phyloP scores from a whole-genome alignment of 2,329 filamentous ascomycete species.

The Rhynchosporium graminicola region DNA sequence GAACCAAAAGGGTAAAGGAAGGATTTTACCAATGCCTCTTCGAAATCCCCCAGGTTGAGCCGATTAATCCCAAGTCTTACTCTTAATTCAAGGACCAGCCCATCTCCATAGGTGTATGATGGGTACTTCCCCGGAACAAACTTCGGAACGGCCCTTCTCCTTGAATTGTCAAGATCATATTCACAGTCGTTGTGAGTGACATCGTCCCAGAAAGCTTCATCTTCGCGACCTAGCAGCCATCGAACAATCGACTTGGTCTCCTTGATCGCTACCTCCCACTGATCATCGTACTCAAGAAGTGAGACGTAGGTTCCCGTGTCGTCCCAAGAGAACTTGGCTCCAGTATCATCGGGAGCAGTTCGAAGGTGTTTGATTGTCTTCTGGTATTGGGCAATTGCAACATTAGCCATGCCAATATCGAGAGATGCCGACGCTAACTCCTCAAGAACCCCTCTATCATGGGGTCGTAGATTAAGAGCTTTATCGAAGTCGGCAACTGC shows the following conservation, averaged over 20 bases:
- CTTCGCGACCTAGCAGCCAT: slow-evolving; percentile 76
- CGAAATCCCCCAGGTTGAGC: slow-evolving; percentile 65
- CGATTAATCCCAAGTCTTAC: slow-evolving; percentile 83
- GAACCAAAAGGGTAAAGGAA: background rate
- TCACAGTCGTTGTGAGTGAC: slow-evolving; percentile 77
- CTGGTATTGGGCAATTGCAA: slow-evolving; percentile 41
- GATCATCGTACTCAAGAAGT: slow-evolving; percentile 66
- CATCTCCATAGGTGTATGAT: slow-evolving; percentile 64
- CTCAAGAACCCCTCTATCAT: slow-evolving; percentile 42
- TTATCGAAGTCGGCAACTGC: slow-evolving; percentile 10
- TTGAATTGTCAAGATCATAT: slow-evolving; percentile 75
- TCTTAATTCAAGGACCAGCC: slow-evolving; percentile 78
- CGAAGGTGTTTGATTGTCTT: slow-evolving; percentile 38
- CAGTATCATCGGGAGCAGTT: slow-evolving; percentile 18
- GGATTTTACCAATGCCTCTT: slow-evolving; percentile 71
- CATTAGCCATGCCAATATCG: slow-evolving; percentile 38
- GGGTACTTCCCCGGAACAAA: slow-evolving; percentile 60
- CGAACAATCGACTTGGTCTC: slow-evolving; percentile 73
- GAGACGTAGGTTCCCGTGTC: slow-evolving; percentile 86
- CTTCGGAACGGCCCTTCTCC: slow-evolving; percentile 61
- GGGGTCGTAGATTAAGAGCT: slow-evolving; percentile 41
- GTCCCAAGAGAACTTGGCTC: slow-evolving; percentile 58
- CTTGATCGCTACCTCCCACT: slow-evolving; percentile 65
- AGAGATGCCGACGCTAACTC: slow-evolving; percentile 42
- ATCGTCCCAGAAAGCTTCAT: slow-evolving; percentile 77